Evolutionary conservation across 441 rosid genomes (phyloP).

Genomic region (Bocquillonia castaneifolia): DNA sequence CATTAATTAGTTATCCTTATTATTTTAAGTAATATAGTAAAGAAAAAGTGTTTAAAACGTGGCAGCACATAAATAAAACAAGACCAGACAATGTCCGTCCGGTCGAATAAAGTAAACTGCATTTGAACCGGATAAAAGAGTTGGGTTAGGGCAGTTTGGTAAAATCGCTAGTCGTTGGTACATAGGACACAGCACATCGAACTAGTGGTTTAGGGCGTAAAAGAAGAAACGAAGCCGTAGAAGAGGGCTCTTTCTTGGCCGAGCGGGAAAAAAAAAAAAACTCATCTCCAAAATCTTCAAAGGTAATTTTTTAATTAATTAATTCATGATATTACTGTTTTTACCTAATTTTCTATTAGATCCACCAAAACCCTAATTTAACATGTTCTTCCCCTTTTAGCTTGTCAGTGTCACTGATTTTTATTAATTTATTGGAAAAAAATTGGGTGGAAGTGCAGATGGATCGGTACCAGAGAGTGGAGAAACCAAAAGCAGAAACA

Average conservation of each 20-base stretch:
- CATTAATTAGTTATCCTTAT: neutral
- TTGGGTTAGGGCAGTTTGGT: constrained; percentile 24
- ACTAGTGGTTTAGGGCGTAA: constrained; percentile 38
- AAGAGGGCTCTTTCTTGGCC: constrained; percentile 45
- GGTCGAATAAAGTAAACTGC: too few relatives aligned
- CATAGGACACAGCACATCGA: constrained; percentile 5
- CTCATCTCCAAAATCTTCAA: constrained; percentile 13
- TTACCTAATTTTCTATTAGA: neutral
- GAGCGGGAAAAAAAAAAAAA: neutral
- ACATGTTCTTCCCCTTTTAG: neutral
- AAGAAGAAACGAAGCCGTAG: constrained; percentile 59
- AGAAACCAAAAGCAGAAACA: constrained; percentile 76
- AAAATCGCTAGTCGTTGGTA: neutral
- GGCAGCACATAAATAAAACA: neutral
- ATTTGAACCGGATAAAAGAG: constrained; percentile 11
- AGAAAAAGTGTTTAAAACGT: neutral
- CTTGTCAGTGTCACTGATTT: neutral
- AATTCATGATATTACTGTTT: too few relatives aligned
- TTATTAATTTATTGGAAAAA: neutral
- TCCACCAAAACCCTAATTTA: constrained; percentile 2
- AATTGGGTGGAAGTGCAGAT: constrained; percentile 29
- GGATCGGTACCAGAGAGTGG: constrained; percentile 93
- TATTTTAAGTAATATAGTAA: too few relatives aligned
- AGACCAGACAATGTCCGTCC: neutral
- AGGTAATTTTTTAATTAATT: neutral